A percentile compares a stretch with the other conserved stretches of the same genome.
phyloP scores from a whole-genome alignment of 1,284 basidiomycete genomes.

The Amylostereum chailletii region DNA sequence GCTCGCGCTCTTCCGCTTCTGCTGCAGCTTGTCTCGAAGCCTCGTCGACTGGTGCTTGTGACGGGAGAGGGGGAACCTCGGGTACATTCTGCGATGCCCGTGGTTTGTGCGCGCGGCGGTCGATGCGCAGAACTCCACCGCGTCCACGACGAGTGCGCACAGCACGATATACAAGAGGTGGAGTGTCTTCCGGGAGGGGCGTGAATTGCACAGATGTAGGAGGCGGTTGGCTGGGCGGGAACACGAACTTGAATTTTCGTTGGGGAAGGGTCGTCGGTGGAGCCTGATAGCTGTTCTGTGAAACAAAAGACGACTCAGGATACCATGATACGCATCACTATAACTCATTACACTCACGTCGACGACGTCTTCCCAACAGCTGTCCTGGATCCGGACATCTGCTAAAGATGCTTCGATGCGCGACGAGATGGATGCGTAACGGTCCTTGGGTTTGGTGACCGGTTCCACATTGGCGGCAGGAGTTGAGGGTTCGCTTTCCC shows the following conservation, averaged over 20 bases:
- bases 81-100: neutral
- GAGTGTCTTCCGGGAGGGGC: constrained; percentile 27
- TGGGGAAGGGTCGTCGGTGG: constrained; percentile 37
- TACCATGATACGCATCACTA: neutral
- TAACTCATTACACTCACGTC: constrained; percentile 42
- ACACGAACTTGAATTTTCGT: constrained; percentile 52
- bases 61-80: constrained; percentile 1
- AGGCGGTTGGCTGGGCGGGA: neutral
- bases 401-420: constrained; percentile 50
- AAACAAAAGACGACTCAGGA: constrained; percentile 5
- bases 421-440: constrained; percentile 49
- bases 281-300: constrained; percentile 57
- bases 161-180: constrained; percentile 30
- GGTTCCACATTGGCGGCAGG: constrained; percentile 25
- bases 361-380: constrained; percentile 79
- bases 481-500: too few relatives aligned
- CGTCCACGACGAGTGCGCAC: constrained; percentile 75
- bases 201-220: constrained; percentile 26
- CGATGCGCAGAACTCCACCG: constrained; percentile 73
- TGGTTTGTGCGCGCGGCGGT: constrained; percentile 40
- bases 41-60: neutral
- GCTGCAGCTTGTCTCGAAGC: constrained; percentile 26
- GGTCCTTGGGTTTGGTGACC: constrained; percentile 56
- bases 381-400: constrained; percentile 63
- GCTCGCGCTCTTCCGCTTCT: constrained; percentile 26